Evolutionary conservation across 441 rosid species (phyloP).

Genomic region (Adansonia grandidieri): DNA sequence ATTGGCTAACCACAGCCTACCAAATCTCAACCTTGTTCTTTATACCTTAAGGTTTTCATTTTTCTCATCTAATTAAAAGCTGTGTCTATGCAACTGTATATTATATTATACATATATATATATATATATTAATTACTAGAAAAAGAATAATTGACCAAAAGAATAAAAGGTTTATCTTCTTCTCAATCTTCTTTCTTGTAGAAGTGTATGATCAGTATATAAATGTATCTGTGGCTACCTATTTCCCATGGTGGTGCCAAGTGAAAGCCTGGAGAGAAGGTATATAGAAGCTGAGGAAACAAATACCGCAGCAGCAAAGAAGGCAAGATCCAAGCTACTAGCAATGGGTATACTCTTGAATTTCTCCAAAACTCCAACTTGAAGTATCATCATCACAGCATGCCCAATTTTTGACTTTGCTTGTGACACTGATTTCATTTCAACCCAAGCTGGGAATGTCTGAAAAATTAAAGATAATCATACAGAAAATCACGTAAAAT

Average conservation of each 20-base stretch:
- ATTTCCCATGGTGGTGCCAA: background rate
- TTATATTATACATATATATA: too few relatives aligned
- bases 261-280: conserved; percentile 64
- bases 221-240: conserved; percentile 4
- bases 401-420: conserved; percentile 74
- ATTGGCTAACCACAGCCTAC: background rate
- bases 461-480: conserved; percentile 29
- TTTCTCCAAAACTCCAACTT: conserved; percentile 71
- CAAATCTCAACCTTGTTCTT: background rate
- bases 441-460: conserved; percentile 57
- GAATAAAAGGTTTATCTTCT: background rate
- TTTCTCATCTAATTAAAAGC: background rate
- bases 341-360: conserved; percentile 55
- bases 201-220: background rate
- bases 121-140: background rate
- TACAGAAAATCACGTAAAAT: background rate
- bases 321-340: conserved; percentile 63
- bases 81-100: background rate
- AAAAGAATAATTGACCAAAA: conserved; percentile 3
- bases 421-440: conserved; percentile 55
- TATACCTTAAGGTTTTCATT: background rate
- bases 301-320: conserved; percentile 64
- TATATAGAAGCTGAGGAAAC: conserved; percentile 59
- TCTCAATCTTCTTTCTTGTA: background rate
- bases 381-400: conserved; percentile 71